These are phyloP conservation scores for Chaetomiaceae sp. DNA, from an alignment of 2,329 filamentous ascomycete species.

Conservation along the genomic window DNA sequence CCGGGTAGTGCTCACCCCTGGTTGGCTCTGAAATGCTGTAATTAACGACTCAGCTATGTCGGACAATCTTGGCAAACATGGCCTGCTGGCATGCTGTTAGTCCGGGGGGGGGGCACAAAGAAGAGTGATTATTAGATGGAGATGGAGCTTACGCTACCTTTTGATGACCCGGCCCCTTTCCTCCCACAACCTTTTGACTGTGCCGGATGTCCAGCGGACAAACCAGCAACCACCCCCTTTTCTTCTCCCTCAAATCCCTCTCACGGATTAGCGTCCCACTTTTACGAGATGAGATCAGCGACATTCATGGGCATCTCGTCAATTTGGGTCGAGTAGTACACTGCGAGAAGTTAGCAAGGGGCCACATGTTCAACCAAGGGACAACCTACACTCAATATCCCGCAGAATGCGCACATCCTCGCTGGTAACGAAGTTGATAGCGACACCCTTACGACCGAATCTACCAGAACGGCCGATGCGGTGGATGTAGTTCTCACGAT, in stretches of 20 bases:
- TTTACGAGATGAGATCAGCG: slow-evolving; percentile 54
- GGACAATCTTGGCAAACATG: slow-evolving; percentile 18
- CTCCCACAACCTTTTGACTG: slow-evolving; percentile 24
- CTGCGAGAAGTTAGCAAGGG: slow-evolving; percentile 38
- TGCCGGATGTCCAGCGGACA: slow-evolving; percentile 6
- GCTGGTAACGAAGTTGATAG: slow-evolving; percentile 98
- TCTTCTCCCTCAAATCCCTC: not conserved
- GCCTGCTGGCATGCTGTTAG: slow-evolving; percentile 5
- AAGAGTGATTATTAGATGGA: no score
- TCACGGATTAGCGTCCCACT: not conserved
- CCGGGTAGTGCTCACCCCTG: no score
- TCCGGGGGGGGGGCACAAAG: no score
- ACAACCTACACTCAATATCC: slow-evolving; percentile 80
- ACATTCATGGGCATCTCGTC: slow-evolving; percentile 99
- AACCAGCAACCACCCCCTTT: no score
- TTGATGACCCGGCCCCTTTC: slow-evolving; percentile 23
- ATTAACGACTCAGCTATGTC: no score
- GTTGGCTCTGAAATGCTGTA: no score
- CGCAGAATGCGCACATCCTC: slow-evolving; percentile 96
- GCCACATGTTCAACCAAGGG: not conserved
- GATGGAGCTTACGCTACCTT: slow-evolving; percentile 10
- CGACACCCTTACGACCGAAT: slow-evolving; percentile 96
- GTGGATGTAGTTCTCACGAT: slow-evolving; percentile 99
- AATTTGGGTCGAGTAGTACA: slow-evolving; percentile 95
- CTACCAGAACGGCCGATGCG: slow-evolving; percentile 92